These are phyloP conservation scores for Yamadazyma songkhlaensis DNA, from an alignment of 1,139 yeast species.

Conservation along the genomic window DNA sequence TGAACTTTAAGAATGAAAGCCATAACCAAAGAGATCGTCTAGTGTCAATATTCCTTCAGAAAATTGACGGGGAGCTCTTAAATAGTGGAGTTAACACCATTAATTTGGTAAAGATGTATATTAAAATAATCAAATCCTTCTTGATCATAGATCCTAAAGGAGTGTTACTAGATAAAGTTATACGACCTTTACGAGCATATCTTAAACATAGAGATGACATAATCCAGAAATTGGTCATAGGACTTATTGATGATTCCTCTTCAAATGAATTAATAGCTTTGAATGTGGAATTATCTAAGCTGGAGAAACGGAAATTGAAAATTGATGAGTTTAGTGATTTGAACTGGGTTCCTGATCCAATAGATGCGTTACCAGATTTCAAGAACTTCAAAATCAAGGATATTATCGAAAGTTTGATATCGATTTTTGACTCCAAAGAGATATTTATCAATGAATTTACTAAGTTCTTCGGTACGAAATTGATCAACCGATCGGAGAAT, in stretches of 20 bases:
- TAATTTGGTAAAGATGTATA: conserved; percentile 68
- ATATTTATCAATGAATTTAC: conserved; percentile 71
- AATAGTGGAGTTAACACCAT: conserved; percentile 85
- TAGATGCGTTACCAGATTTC: conserved; percentile 90
- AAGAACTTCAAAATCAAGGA: conserved; percentile 62
- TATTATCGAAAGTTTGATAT: conserved; percentile 66
- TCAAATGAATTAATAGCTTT: conserved; percentile 46
- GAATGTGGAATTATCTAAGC: conserved; percentile 47
- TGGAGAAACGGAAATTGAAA: conserved; percentile 13
- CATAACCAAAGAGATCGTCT: conserved; percentile 45
- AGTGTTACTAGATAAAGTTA: conserved; percentile 72
- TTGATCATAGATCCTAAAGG: conserved; percentile 84
- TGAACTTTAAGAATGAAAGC: conserved; percentile 21
- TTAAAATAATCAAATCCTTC: conserved; percentile 71
- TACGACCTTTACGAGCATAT: conserved; percentile 67
- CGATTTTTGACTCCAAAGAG: conserved; percentile 79
- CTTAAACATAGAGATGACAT: conserved; percentile 75
- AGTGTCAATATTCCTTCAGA: conserved; percentile 52
- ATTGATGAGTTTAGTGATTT: conserved; percentile 44
- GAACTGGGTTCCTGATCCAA: conserved; percentile 86
- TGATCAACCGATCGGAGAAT: conserved; percentile 44
- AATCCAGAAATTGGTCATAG: conserved; percentile 65
- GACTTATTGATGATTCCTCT: conserved; percentile 56
- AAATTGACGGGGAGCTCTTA: conserved; percentile 52
- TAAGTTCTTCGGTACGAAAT: conserved; percentile 57